Percentiles rank a stretch among this genome's conserved stretches.
Evolutionary conservation across 345 rosid genomes (phyloP).

Genomic region (Lepidium sativum): DNA sequence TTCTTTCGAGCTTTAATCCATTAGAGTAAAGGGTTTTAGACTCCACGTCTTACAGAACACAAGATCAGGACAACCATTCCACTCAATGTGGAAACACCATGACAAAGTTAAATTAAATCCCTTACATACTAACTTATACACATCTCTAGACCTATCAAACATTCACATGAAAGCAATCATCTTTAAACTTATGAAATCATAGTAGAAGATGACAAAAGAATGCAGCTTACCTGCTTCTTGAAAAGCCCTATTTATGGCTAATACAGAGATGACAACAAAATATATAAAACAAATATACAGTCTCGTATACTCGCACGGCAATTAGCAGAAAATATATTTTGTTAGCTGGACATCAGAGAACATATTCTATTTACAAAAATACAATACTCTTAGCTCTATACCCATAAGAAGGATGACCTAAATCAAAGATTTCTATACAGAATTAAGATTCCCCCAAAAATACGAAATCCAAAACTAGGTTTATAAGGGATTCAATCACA

Average conservation of each 20-base stretch:
- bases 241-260: not conserved
- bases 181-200: not conserved
- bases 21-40: constrained; percentile 22
- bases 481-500: not conserved
- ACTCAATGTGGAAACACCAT: not conserved
- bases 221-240: not conserved
- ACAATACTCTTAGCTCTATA: not conserved
- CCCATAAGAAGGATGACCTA: not conserved
- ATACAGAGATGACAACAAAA: not conserved
- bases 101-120: not conserved
- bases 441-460: not conserved
- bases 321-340: not conserved
- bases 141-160: too few species aligned
- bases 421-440: not conserved
- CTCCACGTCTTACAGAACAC: not conserved
- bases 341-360: not conserved
- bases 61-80: not conserved
- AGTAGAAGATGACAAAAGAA: not conserved
- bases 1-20: constrained; percentile 22
- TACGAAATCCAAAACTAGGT: not conserved
- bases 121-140: too few species aligned
- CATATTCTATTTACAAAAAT: not conserved
- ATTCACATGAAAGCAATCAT: too few species aligned
- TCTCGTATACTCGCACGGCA: not conserved
- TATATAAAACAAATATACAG: not conserved